These are phyloP conservation scores for Pichia sp. DNA, from an alignment of 1,139 yeast species.

Conservation along the genomic window DNA sequence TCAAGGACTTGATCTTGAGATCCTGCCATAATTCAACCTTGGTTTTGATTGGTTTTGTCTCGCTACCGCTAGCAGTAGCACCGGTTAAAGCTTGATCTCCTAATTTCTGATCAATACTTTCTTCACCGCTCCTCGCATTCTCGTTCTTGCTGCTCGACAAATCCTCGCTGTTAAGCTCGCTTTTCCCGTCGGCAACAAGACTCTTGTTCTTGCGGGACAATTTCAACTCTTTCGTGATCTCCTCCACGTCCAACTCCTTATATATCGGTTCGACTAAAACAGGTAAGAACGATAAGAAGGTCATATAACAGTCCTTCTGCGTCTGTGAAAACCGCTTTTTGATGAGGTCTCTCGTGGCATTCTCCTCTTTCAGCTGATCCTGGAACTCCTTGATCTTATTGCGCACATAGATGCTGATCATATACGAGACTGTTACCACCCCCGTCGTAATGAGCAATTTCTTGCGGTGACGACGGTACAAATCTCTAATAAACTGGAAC, in stretches of 20 bases:
- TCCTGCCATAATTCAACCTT: conserved; percentile 85
- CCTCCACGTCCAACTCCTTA: conserved; percentile 65
- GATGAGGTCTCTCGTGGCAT: conserved; percentile 75
- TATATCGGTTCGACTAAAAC: conserved; percentile 65
- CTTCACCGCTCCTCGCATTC: conserved; percentile 6
- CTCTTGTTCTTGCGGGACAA: conserved; percentile 14
- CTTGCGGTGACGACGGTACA: conserved; percentile 58
- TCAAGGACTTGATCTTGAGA: conserved; percentile 67
- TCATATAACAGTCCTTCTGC: conserved; percentile 83
- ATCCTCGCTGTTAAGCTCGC: conserved; percentile 29
- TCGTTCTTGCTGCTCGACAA: conserved; percentile 19
- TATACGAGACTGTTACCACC: conserved; percentile 53
- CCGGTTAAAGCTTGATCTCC: background rate
- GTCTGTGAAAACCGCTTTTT: conserved; percentile 78
- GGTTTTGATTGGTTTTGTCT: conserved; percentile 34
- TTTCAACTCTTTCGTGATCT: conserved; percentile 62
- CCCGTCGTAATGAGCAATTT: conserved; percentile 58
- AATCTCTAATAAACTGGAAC: conserved; percentile 47
- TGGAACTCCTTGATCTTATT: conserved; percentile 62
- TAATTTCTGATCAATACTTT: background rate
- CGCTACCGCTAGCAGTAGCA: background rate
- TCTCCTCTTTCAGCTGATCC: conserved; percentile 65
- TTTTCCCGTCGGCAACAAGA: conserved; percentile 5
- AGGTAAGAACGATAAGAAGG: conserved; percentile 79
- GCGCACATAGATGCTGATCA: conserved; percentile 55